phyloP scores from a whole-genome alignment of 805 yeast genomes.

The Ogataea sp. region DNA sequence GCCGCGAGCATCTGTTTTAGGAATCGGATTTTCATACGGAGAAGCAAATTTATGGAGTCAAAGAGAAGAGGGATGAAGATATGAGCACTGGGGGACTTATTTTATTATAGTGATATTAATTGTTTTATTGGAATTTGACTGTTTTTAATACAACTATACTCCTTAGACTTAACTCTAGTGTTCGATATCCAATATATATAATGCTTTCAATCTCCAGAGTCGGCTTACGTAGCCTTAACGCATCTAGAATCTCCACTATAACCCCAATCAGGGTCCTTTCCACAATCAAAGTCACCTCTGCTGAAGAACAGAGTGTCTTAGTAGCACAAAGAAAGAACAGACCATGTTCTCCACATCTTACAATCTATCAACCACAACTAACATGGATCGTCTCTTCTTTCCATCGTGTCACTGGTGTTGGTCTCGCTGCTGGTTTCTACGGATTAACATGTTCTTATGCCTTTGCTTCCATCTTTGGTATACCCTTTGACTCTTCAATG shows the following conservation, averaged over 20 bases:
- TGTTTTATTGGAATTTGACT: too few species aligned
- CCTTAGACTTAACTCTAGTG: background rate
- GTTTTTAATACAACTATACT: too few species aligned
- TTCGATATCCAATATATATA: too few species aligned
- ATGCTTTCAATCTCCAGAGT: slow-evolving; percentile 14
- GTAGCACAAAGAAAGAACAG: slow-evolving; percentile 78
- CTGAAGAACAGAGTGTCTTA: slow-evolving; percentile 61
- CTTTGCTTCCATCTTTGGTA: slow-evolving; percentile 56
- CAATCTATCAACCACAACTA: slow-evolving; percentile 86
- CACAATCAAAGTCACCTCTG: slow-evolving; percentile 47
- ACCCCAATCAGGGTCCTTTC: slow-evolving; percentile 18
- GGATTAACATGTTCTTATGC: slow-evolving; percentile 72
- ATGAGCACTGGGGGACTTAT: too few species aligned
- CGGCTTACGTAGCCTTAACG: slow-evolving; percentile 10
- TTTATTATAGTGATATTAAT: too few species aligned
- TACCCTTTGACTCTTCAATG: slow-evolving; percentile 42
- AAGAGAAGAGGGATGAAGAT: too few species aligned
- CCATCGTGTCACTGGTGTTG: slow-evolving; percentile 86
- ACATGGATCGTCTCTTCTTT: slow-evolving; percentile 73
- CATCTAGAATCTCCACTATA: background rate
- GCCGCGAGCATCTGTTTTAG: too few species aligned
- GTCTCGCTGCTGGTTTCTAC: slow-evolving; percentile 72
- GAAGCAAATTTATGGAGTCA: too few species aligned
- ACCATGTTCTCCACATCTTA: slow-evolving; percentile 85
- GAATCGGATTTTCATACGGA: too few species aligned